These are phyloP conservation scores for Phytophthora ohioensis DNA, from an alignment of 352 stramenopile species.

Conservation along the genomic window DNA sequence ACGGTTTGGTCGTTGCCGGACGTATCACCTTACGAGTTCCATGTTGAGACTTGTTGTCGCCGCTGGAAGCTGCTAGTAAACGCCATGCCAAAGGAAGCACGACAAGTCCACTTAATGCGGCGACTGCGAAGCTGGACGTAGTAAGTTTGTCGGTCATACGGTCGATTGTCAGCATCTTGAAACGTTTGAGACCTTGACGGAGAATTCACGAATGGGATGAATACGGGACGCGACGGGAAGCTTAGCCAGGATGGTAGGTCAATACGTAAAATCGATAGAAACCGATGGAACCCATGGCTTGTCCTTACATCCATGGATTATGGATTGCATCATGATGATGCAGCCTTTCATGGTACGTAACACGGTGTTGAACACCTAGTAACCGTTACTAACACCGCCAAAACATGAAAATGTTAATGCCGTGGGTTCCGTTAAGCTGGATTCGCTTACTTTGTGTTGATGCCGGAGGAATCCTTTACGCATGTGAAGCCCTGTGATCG, in stretches of 20 bases:
- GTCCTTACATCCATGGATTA: conserved; percentile 3
- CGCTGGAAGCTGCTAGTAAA: conserved; percentile 12
- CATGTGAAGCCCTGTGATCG: neutral
- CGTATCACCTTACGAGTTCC: conserved; percentile 22
- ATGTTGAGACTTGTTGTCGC: conserved; percentile 21
- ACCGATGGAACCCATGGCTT: conserved; percentile 16
- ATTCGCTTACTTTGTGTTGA: too few species aligned
- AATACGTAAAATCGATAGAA: conserved; percentile 18
- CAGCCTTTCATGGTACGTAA: neutral
- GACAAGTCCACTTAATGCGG: conserved; percentile 26
- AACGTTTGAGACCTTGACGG: conserved; percentile 5
- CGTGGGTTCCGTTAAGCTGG: neutral
- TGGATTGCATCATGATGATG: neutral
- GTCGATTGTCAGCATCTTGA: conserved; percentile 33
- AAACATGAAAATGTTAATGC: neutral
- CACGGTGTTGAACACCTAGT: neutral
- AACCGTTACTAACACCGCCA: neutral
- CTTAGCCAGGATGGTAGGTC: conserved; percentile 3
- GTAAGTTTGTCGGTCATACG: conserved; percentile 33
- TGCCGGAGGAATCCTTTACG: too few species aligned
- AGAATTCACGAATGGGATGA: conserved; percentile 18
- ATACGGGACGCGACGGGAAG: neutral
- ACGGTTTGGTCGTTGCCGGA: conserved; percentile 32
- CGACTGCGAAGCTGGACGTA: conserved; percentile 22
- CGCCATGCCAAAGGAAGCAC: conserved; percentile 26